Conservation (phyloP, 2,329 filamentous ascomycete genomes). For the Blumeriella jaapii region DNA sequence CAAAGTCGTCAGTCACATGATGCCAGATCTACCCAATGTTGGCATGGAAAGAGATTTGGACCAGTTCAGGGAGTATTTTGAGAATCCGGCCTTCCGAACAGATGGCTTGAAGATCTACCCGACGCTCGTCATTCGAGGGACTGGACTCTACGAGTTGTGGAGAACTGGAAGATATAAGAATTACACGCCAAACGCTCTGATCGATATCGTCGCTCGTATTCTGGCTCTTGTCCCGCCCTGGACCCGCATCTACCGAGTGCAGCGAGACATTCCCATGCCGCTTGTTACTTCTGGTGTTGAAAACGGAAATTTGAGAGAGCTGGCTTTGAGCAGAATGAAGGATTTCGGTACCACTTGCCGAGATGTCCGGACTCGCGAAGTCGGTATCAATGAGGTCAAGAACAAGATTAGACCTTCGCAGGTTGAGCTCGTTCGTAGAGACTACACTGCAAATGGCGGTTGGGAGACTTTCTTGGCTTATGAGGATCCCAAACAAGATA, state of each 20-base stretch:
- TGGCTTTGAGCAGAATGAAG: slow-evolving; percentile 95
- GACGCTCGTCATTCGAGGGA: slow-evolving; percentile 91
- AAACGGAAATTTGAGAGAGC: slow-evolving; percentile 89
- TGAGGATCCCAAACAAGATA: slow-evolving; percentile 97
- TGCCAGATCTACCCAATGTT: slow-evolving; percentile 96
- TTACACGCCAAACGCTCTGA: slow-evolving; percentile 92
- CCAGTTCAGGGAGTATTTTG: slow-evolving; percentile 96
- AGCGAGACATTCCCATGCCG: slow-evolving; percentile 99
- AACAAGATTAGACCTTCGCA: slow-evolving; percentile 96
- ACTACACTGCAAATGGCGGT: slow-evolving; percentile 90
- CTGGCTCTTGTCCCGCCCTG: slow-evolving; percentile 89
- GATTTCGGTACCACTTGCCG: slow-evolving; percentile 96
- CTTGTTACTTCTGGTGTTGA: slow-evolving; percentile 97
- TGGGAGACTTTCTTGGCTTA: slow-evolving; percentile 99
- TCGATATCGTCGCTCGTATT: slow-evolving; percentile 94
- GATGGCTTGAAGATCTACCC: slow-evolving; percentile 98
- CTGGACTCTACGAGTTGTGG: slow-evolving; percentile 94
- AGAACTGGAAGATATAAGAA: slow-evolving; percentile 95
- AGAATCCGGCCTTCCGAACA: slow-evolving; percentile 89
- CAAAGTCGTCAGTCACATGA: slow-evolving; percentile 99
- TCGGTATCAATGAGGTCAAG: slow-evolving; percentile 98
- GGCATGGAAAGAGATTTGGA: slow-evolving; percentile 96
- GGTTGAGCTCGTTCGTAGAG: slow-evolving; percentile 84
- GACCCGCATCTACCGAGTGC: slow-evolving; percentile 97
- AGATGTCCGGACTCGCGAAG: slow-evolving; percentile 90